phyloP scores from a whole-genome alignment of 1,139 yeast genomes.

The Pichia sp. region DNA sequence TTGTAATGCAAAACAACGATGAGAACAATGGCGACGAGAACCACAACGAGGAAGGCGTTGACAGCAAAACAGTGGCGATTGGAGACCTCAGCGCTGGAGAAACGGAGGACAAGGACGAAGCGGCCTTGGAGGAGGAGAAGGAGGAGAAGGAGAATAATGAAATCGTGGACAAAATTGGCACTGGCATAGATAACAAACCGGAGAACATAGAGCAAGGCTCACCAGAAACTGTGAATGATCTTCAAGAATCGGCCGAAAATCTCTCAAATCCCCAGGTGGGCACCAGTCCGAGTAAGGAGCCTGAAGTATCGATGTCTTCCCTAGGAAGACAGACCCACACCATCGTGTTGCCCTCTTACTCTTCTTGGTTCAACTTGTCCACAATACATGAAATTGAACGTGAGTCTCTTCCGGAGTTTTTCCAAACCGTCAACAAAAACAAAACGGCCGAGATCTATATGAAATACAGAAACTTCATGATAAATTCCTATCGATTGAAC shows the following conservation, averaged over 20 bases:
- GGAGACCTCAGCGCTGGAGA: no score
- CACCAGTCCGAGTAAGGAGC: conserved; percentile 6
- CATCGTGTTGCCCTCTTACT: conserved; percentile 88
- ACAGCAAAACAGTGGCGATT: background rate
- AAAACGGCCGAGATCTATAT: conserved; percentile 87
- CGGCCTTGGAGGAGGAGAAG: no score
- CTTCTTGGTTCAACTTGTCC: conserved; percentile 82
- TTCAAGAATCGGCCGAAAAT: background rate
- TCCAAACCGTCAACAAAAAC: conserved; percentile 57
- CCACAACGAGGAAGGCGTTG: background rate
- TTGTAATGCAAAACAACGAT: background rate
- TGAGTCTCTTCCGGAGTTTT: conserved; percentile 88
- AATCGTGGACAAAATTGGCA: no score
- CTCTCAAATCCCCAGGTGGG: background rate
- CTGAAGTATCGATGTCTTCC: conserved; percentile 19
- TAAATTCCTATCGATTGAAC: conserved; percentile 84
- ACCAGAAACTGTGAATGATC: background rate
- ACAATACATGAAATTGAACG: conserved; percentile 60
- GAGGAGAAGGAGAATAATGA: no score
- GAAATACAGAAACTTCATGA: conserved; percentile 89
- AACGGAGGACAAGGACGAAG: no score
- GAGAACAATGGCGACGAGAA: background rate
- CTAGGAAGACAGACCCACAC: conserved; percentile 66
- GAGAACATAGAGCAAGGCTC: no score
- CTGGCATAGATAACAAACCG: no score